Evolutionary conservation across 805 yeast genomes (phyloP).

Genomic region (Suhomyces tanzawaensis): DNA sequence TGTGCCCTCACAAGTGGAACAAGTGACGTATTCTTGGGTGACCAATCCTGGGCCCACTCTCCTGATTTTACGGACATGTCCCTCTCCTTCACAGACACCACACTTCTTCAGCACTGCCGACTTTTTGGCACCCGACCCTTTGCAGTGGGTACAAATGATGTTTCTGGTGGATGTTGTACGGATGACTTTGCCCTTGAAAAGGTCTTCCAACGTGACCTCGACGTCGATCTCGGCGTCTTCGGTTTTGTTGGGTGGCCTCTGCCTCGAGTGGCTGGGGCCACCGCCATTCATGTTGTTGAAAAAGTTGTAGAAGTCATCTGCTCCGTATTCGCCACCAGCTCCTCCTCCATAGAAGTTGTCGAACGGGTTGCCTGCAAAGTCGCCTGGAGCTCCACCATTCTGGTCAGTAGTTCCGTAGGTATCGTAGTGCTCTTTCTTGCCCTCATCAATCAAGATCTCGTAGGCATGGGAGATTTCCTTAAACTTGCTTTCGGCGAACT

Average conservation of each 20-base stretch:
- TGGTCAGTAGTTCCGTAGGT: slow-evolving; percentile 46
- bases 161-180: slow-evolving; percentile 72
- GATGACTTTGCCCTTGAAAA: slow-evolving; percentile 77
- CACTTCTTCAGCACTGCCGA: slow-evolving; percentile 58
- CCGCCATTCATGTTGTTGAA: slow-evolving; percentile 44
- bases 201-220: slow-evolving; percentile 65
- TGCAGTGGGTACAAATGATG: slow-evolving; percentile 67
- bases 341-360: slow-evolving; percentile 41
- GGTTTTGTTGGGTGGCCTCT: slow-evolving; percentile 38
- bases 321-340: slow-evolving; percentile 48
- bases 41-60: slow-evolving; percentile 74
- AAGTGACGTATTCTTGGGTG: slow-evolving; percentile 58
- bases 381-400: slow-evolving; percentile 13
- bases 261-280: slow-evolving; percentile 13
- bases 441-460: slow-evolving; percentile 74
- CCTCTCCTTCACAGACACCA: slow-evolving; percentile 69
- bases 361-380: slow-evolving; percentile 32
- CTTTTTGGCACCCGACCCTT: slow-evolving; percentile 72
- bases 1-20: slow-evolving; percentile 68
- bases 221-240: slow-evolving; percentile 68
- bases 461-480: slow-evolving; percentile 86
- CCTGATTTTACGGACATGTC: slow-evolving; percentile 55
- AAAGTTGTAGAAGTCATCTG: slow-evolving; percentile 78
- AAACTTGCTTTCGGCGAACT: slow-evolving; percentile 70
- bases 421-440: slow-evolving; percentile 58